phyloP scores from a whole-genome alignment of 768 basidiomycete species.

The Hygrophorus pudorinus region DNA sequence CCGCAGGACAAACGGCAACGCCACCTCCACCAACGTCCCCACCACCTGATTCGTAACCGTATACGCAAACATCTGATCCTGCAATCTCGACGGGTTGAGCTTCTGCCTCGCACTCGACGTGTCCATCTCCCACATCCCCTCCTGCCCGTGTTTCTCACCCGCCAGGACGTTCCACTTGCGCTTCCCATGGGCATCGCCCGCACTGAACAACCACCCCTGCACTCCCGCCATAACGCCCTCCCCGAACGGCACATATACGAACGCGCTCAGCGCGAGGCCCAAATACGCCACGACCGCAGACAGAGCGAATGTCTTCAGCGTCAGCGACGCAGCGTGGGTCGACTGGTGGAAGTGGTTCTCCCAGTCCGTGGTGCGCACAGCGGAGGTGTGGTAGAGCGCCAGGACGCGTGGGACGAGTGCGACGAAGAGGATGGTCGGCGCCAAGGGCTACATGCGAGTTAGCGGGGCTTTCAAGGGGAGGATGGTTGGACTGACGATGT shows the following conservation, averaged over 20 bases:
- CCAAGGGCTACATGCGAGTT: constrained; percentile 44
- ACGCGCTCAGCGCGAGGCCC: constrained; percentile 86
- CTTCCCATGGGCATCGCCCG: constrained; percentile 19
- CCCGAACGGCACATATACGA: constrained; percentile 92
- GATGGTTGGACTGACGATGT: constrained; percentile 40
- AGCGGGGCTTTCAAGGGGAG: constrained; percentile 3
- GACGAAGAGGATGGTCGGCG: constrained; percentile 78
- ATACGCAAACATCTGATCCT: constrained; percentile 90
- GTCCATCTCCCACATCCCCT: constrained; percentile 44
- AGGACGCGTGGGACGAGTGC: constrained; percentile 75
- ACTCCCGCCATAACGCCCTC: constrained; percentile 64
- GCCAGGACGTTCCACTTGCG: too few relatives aligned
- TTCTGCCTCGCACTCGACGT: constrained; percentile 40
- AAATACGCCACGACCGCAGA: constrained; percentile 87
- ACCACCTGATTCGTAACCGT: constrained; percentile 83
- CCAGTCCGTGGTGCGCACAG: constrained; percentile 68
- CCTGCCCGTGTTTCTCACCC: constrained; percentile 9
- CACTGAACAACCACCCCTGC: constrained; percentile 32
- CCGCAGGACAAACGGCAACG: constrained; percentile 68
- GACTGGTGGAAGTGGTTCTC: constrained; percentile 86
- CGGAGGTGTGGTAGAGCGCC: constrained; percentile 58
- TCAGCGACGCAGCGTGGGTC: constrained; percentile 67
- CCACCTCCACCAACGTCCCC: constrained; percentile 70
- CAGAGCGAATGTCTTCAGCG: constrained; percentile 85
- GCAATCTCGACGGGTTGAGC: constrained; percentile 58